phyloP scores from a whole-genome alignment of 2,329 filamentous ascomycete genomes.

The Trichophyton simii region DNA sequence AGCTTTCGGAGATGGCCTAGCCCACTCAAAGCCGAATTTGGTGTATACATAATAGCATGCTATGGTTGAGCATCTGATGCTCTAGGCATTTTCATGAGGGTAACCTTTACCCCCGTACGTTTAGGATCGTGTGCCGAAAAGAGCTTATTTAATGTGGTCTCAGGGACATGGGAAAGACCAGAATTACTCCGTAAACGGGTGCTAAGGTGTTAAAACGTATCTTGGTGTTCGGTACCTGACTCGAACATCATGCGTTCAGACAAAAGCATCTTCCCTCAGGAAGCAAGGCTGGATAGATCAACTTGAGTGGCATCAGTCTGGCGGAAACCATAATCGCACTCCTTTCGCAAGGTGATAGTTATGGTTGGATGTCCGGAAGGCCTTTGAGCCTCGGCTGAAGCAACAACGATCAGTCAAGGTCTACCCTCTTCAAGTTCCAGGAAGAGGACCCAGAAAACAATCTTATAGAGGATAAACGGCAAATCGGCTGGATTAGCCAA shows the following conservation, averaged over 20 bases:
- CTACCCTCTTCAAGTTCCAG: neutral
- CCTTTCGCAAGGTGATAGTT: neutral
- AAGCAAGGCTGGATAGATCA: neutral
- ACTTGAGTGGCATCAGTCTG: neutral
- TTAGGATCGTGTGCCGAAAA: neutral
- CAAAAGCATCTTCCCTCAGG: neutral
- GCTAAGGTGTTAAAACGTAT: neutral
- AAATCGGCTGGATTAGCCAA: neutral
- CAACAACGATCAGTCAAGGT: neutral
- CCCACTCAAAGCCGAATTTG: neutral
- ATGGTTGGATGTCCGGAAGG: neutral
- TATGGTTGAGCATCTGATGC: neutral
- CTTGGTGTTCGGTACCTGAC: neutral
- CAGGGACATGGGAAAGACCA: neutral
- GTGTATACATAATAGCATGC: neutral
- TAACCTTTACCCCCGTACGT: neutral
- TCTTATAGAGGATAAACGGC: neutral
- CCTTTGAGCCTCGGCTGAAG: neutral
- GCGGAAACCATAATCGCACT: neutral
- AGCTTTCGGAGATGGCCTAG: conserved; percentile 9
- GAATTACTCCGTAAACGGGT: conserved; percentile 1
- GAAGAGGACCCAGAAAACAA: neutral
- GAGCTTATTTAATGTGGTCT: neutral
- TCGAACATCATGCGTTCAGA: neutral
- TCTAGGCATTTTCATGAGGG: neutral